Base-by-base conservation (phyloP, 495 filamentous ascomycete species). In the Daldinia loculata region DNA sequence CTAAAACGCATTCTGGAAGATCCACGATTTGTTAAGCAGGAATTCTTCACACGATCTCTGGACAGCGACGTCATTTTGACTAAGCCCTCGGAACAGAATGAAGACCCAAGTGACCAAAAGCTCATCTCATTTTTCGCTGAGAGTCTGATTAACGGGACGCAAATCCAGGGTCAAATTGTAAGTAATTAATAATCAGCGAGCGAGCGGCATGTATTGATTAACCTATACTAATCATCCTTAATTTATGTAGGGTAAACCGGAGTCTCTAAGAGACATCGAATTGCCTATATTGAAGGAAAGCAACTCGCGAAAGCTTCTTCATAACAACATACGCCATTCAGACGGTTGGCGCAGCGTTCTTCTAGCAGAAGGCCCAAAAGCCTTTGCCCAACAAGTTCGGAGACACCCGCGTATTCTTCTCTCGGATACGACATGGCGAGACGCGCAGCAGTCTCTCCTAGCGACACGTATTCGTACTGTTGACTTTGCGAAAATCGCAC, bases 31-130 rank as follows among this genome's bases (percentile, higher is more conserved):
- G 39, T 41, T 17, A 41, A 41, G 39, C 39, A 41, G 39, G 15
- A 41, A 41, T 41, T 41, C 15, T 41, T 41, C n/a, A 41, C 39
- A 17, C 14, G 39, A 41, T 41, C 39, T 17, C n/a, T 41, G 7
- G 39, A 41, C 39, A 41, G n/a, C 39, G 39, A 41, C 39, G 39
- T 41, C 39, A 41, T 41, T 41, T 41, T 41, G 39, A 41, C 39
- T 41, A n/a, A 41, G 39, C 39, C 39, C 15, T 41, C 39, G 0
- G 39, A 17, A 17, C 39, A 41, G 15, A 41, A 17, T 6, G 39
- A 41, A 41, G 39, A 41, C 9, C 39, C 39, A 41, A 41, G 39
- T 8, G 39, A 41, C 6, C 39, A 41, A 41, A 41, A 41, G n/a
- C 39, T 41, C 39, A 41, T 41, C 39, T 17, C 39, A 17, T 41